These are phyloP conservation scores for Colletotrichum musicola DNA, from an alignment of 2,329 filamentous ascomycete species.

Conservation along the genomic window DNA sequence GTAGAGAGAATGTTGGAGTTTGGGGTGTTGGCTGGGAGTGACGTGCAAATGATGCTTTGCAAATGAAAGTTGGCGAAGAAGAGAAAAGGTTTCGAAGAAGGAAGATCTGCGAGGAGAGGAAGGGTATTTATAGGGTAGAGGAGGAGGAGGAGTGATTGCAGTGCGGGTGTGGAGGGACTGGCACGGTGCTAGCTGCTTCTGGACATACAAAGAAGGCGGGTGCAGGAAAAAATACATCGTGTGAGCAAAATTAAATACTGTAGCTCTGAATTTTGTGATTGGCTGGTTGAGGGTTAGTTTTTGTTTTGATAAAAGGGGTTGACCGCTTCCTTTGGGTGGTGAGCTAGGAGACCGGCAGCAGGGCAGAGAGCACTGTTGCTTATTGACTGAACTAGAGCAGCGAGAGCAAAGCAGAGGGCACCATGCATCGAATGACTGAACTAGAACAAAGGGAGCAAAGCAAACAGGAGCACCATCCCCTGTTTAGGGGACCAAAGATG, in stretches of 20 bases:
- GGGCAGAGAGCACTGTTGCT: neutral
- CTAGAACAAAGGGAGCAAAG: too few relatives aligned
- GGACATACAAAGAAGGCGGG: neutral
- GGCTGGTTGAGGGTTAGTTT: slow-evolving; percentile 4
- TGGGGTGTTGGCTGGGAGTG: neutral
- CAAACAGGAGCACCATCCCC: too few relatives aligned
- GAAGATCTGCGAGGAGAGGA: neutral
- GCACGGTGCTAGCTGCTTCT: neutral
- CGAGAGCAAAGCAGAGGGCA: too few relatives aligned
- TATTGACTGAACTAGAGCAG: neutral
- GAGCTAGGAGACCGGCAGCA: neutral
- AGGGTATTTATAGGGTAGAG: slow-evolving; percentile 7
- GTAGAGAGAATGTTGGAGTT: neutral
- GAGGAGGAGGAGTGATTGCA: neutral
- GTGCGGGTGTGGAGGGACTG: neutral
- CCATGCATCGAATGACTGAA: neutral
- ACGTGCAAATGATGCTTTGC: neutral
- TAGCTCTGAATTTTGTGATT: slow-evolving; percentile 21
- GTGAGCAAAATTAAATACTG: neutral
- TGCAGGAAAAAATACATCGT: neutral
- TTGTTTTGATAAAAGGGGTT: neutral
- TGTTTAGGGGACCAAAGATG: too few relatives aligned
- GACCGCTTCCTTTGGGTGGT: neutral
- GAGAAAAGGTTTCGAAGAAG: neutral
- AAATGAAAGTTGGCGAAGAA: neutral